Evolutionary conservation across 257 asterid species (phyloP).

Genomic region (Solanum commersonii): DNA sequence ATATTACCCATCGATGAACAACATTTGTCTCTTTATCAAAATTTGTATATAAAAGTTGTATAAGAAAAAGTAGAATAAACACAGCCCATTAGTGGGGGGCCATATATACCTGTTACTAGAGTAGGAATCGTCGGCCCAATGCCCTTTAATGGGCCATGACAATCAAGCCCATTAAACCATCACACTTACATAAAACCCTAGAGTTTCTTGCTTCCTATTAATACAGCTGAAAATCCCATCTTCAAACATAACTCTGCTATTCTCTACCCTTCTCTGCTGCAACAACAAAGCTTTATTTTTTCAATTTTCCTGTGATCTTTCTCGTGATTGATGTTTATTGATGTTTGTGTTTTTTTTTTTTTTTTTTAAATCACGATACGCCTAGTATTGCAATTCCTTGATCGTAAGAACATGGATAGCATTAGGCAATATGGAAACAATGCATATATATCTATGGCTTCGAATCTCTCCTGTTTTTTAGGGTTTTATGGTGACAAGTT

Average conservation of each 20-base stretch:
- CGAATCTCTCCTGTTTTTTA: background rate
- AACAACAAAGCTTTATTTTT: background rate
- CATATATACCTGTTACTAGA: background rate
- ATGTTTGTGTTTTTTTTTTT: background rate
- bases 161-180: background rate
- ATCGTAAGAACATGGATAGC: conserved; percentile 27
- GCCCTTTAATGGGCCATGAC: background rate
- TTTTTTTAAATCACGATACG: background rate
- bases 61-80: background rate
- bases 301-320: background rate
- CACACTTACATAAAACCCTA: background rate
- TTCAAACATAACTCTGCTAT: background rate
- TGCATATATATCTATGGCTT: conserved; percentile 10
- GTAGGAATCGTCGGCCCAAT: background rate
- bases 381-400: conserved; percentile 49
- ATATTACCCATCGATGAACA: background rate
- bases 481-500: conserved; percentile 37
- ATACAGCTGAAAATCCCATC: background rate
- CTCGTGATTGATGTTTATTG: too few relatives aligned
- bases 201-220: background rate
- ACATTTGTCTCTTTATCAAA: background rate
- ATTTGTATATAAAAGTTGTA: background rate
- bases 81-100: background rate
- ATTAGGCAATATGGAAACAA: conserved; percentile 31
- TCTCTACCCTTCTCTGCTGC: background rate